Conservation (phyloP, 805 yeast species). For the Candida caryicola region DNA sequence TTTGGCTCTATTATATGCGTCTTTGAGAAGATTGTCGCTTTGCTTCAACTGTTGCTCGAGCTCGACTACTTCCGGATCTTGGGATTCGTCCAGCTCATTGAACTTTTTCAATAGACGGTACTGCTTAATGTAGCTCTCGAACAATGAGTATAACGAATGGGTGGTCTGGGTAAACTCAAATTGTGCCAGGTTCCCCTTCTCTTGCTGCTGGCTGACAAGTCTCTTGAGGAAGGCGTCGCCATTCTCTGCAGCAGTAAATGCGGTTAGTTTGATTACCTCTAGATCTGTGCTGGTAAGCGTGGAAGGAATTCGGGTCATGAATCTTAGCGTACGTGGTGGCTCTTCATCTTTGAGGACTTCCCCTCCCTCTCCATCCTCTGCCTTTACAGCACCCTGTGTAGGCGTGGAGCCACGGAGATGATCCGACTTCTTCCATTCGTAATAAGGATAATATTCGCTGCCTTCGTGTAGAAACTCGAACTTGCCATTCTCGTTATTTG, state of each 20-base stretch:
- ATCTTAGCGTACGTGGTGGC: not conserved
- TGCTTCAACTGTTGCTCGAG: constrained; percentile 16
- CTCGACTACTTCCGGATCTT: not conserved
- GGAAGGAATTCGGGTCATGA: constrained; percentile 19
- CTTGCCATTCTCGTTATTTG: constrained; percentile 47
- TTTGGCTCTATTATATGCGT: constrained; percentile 57
- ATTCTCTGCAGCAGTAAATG: constrained; percentile 62
- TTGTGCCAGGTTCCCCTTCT: constrained; percentile 44
- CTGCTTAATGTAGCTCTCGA: constrained; percentile 49
- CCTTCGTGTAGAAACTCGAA: constrained; percentile 60
- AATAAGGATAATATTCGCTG: constrained; percentile 59
- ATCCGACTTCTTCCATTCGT: constrained; percentile 41
- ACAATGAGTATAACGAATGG: constrained; percentile 62
- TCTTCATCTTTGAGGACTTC: not conserved
- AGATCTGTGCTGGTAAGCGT: constrained; percentile 60
- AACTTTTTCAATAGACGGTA: constrained; percentile 38
- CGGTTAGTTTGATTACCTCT: constrained; percentile 68
- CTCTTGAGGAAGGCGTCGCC: constrained; percentile 42
- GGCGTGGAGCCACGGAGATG: not conserved
- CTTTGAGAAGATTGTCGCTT: constrained; percentile 38
- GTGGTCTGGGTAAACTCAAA: constrained; percentile 61
- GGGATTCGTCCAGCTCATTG: constrained; percentile 4
- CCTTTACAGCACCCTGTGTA: not conserved
- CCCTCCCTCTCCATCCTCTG: not conserved
- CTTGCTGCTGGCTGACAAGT: constrained; percentile 36